A percentile compares a stretch with the other conserved stretches of the same genome.
These are phyloP conservation scores for Aspergillus haitiensis DNA, from an alignment of 495 filamentous ascomycete genomes.

Conservation along the genomic window DNA sequence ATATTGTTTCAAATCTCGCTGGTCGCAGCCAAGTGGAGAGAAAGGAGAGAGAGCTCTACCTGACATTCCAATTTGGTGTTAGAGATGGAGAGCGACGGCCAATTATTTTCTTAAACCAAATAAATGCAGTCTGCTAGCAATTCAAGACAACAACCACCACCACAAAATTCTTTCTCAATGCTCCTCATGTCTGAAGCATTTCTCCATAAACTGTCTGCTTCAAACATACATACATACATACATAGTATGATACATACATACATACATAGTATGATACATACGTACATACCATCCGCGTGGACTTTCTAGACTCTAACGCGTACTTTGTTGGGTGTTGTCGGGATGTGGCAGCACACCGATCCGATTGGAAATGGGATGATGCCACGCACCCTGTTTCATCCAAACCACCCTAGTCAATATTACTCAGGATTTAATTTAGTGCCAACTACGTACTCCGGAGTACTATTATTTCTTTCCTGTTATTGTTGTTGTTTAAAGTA, in stretches of 20 bases:
- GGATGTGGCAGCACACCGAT: conserved; percentile 20
- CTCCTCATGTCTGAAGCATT: too few relatives aligned
- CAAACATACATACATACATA: too few relatives aligned
- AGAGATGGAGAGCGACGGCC: too few relatives aligned
- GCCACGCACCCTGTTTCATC: conserved; percentile 29
- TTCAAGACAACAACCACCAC: not conserved
- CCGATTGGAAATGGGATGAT: conserved; percentile 19
- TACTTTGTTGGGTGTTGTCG: conserved; percentile 16
- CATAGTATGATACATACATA: too few relatives aligned
- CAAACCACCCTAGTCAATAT: not conserved
- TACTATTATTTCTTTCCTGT: not conserved
- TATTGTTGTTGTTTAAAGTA: not conserved
- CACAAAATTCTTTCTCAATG: not conserved
- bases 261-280: not conserved
- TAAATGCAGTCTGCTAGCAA: not conserved
- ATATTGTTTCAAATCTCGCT: too few relatives aligned
- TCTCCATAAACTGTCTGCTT: too few relatives aligned
- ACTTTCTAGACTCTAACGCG: conserved; percentile 10
- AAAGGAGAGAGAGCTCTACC: too few relatives aligned
- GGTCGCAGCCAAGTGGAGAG: too few relatives aligned
- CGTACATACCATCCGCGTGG: conserved; percentile 10
- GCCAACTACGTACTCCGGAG: not conserved
- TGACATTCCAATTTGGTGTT: too few relatives aligned
- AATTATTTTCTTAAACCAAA: too few relatives aligned
- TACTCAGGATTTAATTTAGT: not conserved